Conservation (phyloP, 495 filamentous ascomycete species). For the Penicillium canariense region DNA sequence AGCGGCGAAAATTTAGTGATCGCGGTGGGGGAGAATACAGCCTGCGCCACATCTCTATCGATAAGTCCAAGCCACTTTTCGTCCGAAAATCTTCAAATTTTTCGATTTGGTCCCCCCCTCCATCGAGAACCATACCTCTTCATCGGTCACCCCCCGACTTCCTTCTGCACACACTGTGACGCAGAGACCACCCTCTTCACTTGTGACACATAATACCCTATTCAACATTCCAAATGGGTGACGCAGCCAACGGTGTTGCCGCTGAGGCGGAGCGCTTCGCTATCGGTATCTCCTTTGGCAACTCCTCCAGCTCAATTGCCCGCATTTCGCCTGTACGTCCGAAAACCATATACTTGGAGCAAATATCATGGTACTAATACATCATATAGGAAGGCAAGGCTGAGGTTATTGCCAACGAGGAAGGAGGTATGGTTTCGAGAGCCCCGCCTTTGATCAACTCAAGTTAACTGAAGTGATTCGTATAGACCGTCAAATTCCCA, state of each 20-base stretch:
- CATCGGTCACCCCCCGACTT: conserved; percentile 17
- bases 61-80: conserved; percentile 41
- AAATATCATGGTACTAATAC: conserved; percentile 11
- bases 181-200: conserved; percentile 11
- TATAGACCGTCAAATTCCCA: conserved; percentile 92
- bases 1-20: no score
- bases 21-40: background rate
- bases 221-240: conserved; percentile 51
- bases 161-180: conserved; percentile 19
- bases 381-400: conserved; percentile 78
- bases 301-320: conserved; percentile 96
- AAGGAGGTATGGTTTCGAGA: conserved; percentile 68
- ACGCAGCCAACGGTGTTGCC: conserved; percentile 42
- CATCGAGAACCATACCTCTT: conserved; percentile 20
- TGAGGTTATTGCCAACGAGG: conserved; percentile 98
- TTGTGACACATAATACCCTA: conserved; percentile 12
- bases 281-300: conserved; percentile 97
- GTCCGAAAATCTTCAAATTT: conserved; percentile 32
- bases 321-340: conserved; percentile 65
- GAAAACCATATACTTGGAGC: background rate
- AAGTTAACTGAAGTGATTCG: conserved; percentile 4
- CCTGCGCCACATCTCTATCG: conserved; percentile 40
- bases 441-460: conserved; percentile 10
- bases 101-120: conserved; percentile 28
- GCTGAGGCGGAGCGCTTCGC: conserved; percentile 61